Percentiles rank a stretch among this genome's conserved stretches.
Conservation (phyloP, 805 yeast genomes). For the Saturnispora mendoncae region DNA sequence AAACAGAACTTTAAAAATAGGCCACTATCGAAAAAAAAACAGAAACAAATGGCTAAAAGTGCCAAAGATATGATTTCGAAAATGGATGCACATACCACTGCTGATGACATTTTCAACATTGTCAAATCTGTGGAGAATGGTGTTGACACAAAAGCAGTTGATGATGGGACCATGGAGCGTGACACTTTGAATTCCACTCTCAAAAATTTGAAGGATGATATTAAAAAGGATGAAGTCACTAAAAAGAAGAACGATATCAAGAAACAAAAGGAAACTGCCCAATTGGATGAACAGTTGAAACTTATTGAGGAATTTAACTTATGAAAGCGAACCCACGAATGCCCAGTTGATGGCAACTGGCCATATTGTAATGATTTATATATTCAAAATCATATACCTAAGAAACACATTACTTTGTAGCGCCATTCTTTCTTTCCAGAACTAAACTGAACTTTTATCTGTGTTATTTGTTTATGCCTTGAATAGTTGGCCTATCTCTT, state of each 20-base stretch:
- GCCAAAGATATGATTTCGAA: conserved; percentile 22
- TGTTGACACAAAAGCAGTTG: conserved; percentile 12
- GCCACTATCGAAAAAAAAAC: conserved; percentile 17
- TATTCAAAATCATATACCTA: too few species aligned
- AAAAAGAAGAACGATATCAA: conserved; percentile 16
- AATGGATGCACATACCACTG: conserved; percentile 20
- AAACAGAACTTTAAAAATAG: background rate
- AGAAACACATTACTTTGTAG: too few species aligned
- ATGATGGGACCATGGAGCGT: background rate
- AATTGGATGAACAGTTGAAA: conserved; percentile 39
- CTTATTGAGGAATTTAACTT: conserved; percentile 37
- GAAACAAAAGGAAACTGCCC: conserved; percentile 32
- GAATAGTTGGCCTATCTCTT: too few species aligned
- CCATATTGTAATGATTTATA: background rate
- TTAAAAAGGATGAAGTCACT: conserved; percentile 30
- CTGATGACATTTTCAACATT: conserved; percentile 19
- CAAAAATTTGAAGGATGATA: conserved; percentile 32
- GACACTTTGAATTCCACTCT: conserved; percentile 18
- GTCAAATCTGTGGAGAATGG: conserved; percentile 12
- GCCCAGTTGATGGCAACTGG: conserved; percentile 4
- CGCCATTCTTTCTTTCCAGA: too few species aligned
- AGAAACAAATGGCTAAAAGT: conserved; percentile 18
- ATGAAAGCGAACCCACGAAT: background rate
- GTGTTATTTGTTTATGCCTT: too few species aligned
- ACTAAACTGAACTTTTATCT: too few species aligned